Evolutionary conservation across 2,329 filamentous ascomycete genomes (phyloP).

Genomic region (Penicillium janthinellum): DNA sequence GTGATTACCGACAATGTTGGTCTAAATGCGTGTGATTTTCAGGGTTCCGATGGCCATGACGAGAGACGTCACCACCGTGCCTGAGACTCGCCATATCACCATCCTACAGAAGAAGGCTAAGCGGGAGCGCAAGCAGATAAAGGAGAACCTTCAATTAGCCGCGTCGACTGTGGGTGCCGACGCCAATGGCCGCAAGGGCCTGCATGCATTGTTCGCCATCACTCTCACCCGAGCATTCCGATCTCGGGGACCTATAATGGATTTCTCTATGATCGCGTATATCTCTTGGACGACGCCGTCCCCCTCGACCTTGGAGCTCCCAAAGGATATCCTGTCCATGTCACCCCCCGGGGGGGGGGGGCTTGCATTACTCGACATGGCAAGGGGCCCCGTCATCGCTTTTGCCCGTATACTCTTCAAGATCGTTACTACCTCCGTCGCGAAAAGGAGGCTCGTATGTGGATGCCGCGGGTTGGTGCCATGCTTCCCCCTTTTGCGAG

Average conservation of each 20-base stretch:
- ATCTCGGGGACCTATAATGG: slow-evolving; percentile 43
- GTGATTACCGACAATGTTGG: slow-evolving; percentile 40
- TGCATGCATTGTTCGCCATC: slow-evolving; percentile 71
- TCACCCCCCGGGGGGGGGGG: no score
- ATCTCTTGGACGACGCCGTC: no score
- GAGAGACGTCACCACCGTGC: slow-evolving; percentile 48
- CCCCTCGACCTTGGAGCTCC: no score
- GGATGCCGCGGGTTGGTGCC: slow-evolving; percentile 64
- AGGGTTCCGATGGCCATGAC: slow-evolving; percentile 63
- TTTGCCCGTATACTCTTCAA: no score
- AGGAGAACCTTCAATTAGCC: slow-evolving; percentile 60
- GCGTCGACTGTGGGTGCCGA: slow-evolving; percentile 51
- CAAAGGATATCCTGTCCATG: no score
- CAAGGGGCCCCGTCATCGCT: no score
- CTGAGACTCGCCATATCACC: slow-evolving; percentile 59
- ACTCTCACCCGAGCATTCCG: slow-evolving; percentile 65
- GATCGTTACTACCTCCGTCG: no score
- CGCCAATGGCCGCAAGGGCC: slow-evolving; percentile 59
- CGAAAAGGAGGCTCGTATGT: slow-evolving; percentile 58
- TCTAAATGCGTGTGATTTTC: slow-evolving; percentile 48
- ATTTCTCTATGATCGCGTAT: slow-evolving; percentile 47
- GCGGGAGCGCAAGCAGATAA: slow-evolving; percentile 46
- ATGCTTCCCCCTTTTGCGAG: slow-evolving; percentile 30
- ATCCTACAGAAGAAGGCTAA: slow-evolving; percentile 60
- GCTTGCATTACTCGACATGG: no score